phyloP scores from a whole-genome alignment of 805 yeast genomes.

The Vanderwaltozyma verrucispora region DNA sequence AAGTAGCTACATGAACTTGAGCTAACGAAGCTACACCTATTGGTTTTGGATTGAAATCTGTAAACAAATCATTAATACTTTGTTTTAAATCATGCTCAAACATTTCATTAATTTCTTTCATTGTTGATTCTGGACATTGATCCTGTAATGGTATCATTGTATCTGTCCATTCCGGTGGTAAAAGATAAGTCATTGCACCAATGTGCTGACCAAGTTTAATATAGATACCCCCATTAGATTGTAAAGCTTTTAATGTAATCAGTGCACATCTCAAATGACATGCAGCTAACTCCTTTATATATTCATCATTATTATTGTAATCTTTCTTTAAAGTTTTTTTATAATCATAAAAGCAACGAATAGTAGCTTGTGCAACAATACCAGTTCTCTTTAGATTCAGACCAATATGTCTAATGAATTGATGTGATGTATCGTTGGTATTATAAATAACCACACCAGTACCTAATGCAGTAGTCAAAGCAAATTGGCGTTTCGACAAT shows the following conservation, averaged over 20 bases:
- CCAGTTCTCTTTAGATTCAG: constrained; percentile 42
- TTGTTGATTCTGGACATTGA: constrained; percentile 71
- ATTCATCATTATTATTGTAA: constrained; percentile 36
- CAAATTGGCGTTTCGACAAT: background rate
- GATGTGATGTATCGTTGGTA: constrained; percentile 21
- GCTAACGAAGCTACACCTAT: constrained; percentile 95
- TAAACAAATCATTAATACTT: constrained; percentile 51
- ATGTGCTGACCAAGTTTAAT: constrained; percentile 94
- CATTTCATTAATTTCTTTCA: constrained; percentile 59
- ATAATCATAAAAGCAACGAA: constrained; percentile 64
- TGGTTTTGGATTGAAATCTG: constrained; percentile 58
- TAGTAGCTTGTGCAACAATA: constrained; percentile 58
- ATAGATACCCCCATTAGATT: constrained; percentile 82
- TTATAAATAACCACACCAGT: constrained; percentile 15
- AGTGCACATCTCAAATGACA: constrained; percentile 73
- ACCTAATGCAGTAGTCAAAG: background rate
- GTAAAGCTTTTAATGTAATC: constrained; percentile 69
- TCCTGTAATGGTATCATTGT: constrained; percentile 92
- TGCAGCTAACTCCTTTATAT: constrained; percentile 41
- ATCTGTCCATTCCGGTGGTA: constrained; percentile 91
- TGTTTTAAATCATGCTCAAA: constrained; percentile 57
- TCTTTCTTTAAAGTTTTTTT: constrained; percentile 40
- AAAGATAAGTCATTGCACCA: constrained; percentile 79
- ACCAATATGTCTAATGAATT: constrained; percentile 14
- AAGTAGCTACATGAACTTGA: constrained; percentile 77